These are phyloP conservation scores for Candida cerambycidarum DNA, from an alignment of 805 yeast genomes.

Conservation along the genomic window DNA sequence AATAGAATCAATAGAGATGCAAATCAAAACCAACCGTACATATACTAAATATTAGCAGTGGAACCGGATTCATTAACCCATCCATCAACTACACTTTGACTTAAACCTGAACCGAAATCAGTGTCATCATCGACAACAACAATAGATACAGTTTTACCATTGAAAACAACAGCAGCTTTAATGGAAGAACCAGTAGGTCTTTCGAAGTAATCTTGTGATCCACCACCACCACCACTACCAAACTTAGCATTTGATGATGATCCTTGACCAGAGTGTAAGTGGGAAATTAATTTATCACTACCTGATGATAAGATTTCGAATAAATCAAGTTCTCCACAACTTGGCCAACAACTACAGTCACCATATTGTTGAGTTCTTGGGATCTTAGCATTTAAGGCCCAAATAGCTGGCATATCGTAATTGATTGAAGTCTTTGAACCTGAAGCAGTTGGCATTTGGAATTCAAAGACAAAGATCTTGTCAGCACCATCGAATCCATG, in stretches of 20 bases:
- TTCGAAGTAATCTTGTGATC: conserved; percentile 78
- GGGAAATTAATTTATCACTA: conserved; percentile 70
- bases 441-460: conserved; percentile 80
- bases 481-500: conserved; percentile 86
- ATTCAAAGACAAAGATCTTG: conserved; percentile 91
- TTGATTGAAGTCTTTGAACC: conserved; percentile 49
- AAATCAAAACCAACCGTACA: conserved; percentile 6
- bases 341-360: conserved; percentile 91
- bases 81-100: conserved; percentile 47
- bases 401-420: conserved; percentile 96
- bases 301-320: conserved; percentile 86
- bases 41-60: conserved; percentile 11
- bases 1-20: no score
- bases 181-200: conserved; percentile 79
- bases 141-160: conserved; percentile 54
- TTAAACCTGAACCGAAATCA: conserved; percentile 47
- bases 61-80: conserved; percentile 62
- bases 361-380: conserved; percentile 98
- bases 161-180: conserved; percentile 89
- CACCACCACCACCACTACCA: conserved; percentile 94
- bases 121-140: conserved; percentile 51
- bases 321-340: conserved; percentile 96
- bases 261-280: conserved; percentile 76
- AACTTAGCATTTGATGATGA: background rate
- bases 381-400: conserved; percentile 93